Base-by-base conservation (phyloP, 805 yeast species). In the baker's yeast (Saccharomyces cerevisiae) region DNA sequence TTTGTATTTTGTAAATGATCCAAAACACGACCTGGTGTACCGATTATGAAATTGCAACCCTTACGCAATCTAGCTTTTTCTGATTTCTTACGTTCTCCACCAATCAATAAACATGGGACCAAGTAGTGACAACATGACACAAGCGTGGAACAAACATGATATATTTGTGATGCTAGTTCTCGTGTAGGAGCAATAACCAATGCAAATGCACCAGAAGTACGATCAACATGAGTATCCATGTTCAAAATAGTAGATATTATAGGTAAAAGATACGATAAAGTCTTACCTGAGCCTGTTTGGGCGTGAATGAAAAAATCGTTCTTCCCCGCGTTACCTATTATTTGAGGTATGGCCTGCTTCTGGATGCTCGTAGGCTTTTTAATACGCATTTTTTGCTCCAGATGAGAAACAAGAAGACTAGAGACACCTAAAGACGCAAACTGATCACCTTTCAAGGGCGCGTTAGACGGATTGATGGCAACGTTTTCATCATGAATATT, bases 221-320 rank as follows among this genome's bases (percentile, higher is more conserved):
- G 79, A 47, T 64, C 70, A 3, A 77, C 66, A 36, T 68, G 73
- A 8, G 71, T 72, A 41, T 73, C 66, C 62, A 81, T 81, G 29
- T 76, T 70, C 81, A 89, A 80, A 47, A 94, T 75, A 55, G 82
- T 79, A 59, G 87, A 83, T 58, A 92, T 70, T 22, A 95, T 84
- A 1, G 99, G 99, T 41, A 95, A 72, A 2, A 85, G 74, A 67
- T 87, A 95, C 0, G 98, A 84, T 53, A 94, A 71, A 0, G 99
- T 94, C 70, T 94, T 94, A 70, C 99, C 99, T 0, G 98, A 91
- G 52, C 99, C 99, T 0, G 99, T 94, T 71, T 95, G 97, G 0
- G 99, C 97, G 66, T 90, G 95, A 49, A 94, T 87, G 60, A 94
- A 87, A 53, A 90, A 73, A 70, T 94, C 99, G 31, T 75, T 70